Base-by-base conservation (phyloP, 495 filamentous ascomycete genomes). In the Aspergillus heteromorphus region DNA sequence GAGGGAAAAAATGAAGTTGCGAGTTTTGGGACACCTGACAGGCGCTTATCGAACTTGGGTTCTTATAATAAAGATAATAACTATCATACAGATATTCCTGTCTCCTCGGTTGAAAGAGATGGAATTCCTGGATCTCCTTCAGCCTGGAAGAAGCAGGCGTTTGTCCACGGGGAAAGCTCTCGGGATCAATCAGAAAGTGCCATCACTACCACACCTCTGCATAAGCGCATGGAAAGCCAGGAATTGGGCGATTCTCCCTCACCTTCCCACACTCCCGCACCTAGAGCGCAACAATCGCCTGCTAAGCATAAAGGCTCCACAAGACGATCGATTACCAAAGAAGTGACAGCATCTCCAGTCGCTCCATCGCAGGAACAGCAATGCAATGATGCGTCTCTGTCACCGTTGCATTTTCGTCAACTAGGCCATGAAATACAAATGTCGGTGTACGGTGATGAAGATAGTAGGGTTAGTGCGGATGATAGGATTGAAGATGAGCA, bases 241-340 rank as follows among this genome's bases (percentile, higher is more conserved):
- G 66, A 69, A 48, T 55, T 69, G 10, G 66, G 66, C 21, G 62
- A 57, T 17, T 67, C 60, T 7, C 65, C 62, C 2, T 25, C 50
- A 10, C 6, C 1, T 19, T 17, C 45, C 34, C 1, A 43, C 19
- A 43, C 10, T 8, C 6, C 14, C 18, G 7, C 17, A 9, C 19
- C 1, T 3, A 21, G 20, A 1, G 17, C 6, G 17, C 19, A 8
- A 6, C 13, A 18, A 7, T 43, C 10, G 40, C 17, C 16, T 43
- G 17, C 18, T 8, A 21, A 8, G 40, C 23, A 27, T 27, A 27
- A 27, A 25, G 25, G 29, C 6, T 6, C 34, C 11, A 5, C 16
- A 49, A 23, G 19, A 7, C 45, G 13, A 27, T n/a, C 34, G 10
- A 38, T 38, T 5, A n/a, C n/a, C 10, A n/a, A 38, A 38, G 34